These are phyloP conservation scores for Ophryocystis elektroscirrha DNA, from an alignment of 169 alveolate species.

Conservation along the genomic window DNA sequence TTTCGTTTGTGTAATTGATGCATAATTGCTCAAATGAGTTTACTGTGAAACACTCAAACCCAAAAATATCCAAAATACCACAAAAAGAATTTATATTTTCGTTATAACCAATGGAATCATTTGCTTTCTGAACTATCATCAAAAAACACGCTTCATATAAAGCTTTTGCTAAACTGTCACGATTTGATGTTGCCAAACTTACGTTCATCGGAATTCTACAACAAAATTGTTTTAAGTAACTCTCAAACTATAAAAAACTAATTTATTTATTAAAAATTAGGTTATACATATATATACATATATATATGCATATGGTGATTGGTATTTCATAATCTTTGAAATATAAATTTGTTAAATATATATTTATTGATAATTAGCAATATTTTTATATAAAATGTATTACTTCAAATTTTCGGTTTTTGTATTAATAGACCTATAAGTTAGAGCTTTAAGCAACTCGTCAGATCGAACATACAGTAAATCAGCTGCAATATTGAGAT, in stretches of 20 bases:
- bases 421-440: constrained; percentile 26
- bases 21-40: constrained; percentile 79
- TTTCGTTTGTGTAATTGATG: constrained; percentile 90
- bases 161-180: constrained; percentile 87
- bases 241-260: constrained; percentile 35
- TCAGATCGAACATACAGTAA: constrained; percentile 31
- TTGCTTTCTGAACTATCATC: constrained; percentile 72
- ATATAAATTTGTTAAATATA: constrained; percentile 1
- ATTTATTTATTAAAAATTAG: constrained; percentile 40
- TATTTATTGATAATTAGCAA: background rate
- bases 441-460: constrained; percentile 21
- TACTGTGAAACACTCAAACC: constrained; percentile 81
- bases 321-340: background rate
- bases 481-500: constrained; percentile 22
- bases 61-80: constrained; percentile 85
- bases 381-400: background rate
- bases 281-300: constrained; percentile 18
- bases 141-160: constrained; percentile 77
- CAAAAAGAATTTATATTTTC: constrained; percentile 33
- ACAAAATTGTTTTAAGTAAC: background rate
- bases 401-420: constrained; percentile 13
- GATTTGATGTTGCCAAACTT: constrained; percentile 2
- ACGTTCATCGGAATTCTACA: constrained; percentile 1
- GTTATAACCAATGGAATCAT: constrained; percentile 52
- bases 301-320: background rate